A percentile compares a stretch with the other conserved stretches of the same genome.
phyloP scores from a whole-genome alignment of 2,329 filamentous ascomycete species.

The Stachybotrys echinatus region DNA sequence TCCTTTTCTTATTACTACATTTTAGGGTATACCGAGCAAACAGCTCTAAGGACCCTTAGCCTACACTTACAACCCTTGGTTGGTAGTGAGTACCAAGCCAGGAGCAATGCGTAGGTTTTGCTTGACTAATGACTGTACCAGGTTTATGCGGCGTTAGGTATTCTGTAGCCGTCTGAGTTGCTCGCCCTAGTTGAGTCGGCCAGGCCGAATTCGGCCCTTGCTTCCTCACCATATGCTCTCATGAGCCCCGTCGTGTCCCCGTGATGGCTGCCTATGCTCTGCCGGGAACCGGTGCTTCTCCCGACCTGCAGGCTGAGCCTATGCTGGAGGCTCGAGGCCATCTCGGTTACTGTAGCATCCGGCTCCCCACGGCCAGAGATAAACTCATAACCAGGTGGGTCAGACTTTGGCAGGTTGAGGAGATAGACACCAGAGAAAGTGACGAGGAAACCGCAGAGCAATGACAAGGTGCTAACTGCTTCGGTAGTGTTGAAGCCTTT shows the following conservation, averaged over 20 bases:
- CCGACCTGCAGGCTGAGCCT: conserved; percentile 89
- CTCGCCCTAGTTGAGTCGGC: too few relatives aligned
- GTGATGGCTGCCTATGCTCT: conserved; percentile 58
- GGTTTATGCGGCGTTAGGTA: too few relatives aligned
- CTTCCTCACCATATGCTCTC: conserved; percentile 82
- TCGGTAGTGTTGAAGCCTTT: conserved; percentile 94
- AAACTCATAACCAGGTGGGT: conserved; percentile 72
- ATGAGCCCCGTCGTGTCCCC: conserved; percentile 79
- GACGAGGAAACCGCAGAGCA: conserved; percentile 87
- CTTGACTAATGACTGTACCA: too few relatives aligned
- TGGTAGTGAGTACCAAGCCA: too few relatives aligned
- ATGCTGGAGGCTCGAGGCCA: conserved; percentile 82
- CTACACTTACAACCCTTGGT: too few relatives aligned
- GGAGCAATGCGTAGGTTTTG: too few relatives aligned
- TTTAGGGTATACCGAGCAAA: too few relatives aligned
- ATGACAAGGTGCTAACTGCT: conserved; percentile 83
- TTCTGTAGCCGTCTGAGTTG: too few relatives aligned
- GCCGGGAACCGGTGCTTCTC: conserved; percentile 64
- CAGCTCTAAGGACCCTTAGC: too few relatives aligned
- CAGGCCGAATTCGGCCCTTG: conserved; percentile 66
- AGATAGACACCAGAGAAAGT: conserved; percentile 96
- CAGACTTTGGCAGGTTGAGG: conserved; percentile 87
- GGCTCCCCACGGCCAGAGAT: conserved; percentile 56
- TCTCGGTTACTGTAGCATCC: conserved; percentile 85
- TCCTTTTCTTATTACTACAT: too few relatives aligned